Conservation (phyloP, 192 early-diverging fungal genomes). For the Umbelopsis sp. region DNA sequence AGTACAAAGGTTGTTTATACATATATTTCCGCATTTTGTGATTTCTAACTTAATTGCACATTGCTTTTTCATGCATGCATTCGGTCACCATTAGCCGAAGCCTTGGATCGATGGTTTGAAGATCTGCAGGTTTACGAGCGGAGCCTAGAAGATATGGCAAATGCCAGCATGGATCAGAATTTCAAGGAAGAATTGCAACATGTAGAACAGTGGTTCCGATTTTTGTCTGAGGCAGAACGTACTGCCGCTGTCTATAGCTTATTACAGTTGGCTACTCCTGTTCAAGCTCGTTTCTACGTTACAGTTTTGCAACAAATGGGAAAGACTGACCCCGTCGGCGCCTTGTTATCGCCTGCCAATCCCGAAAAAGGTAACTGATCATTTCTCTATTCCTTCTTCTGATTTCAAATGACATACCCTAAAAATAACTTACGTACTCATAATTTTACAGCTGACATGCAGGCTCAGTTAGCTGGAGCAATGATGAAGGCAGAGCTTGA, state of each 20-base stretch:
- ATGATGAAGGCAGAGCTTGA: slow-evolving; percentile 62
- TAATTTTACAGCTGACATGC: slow-evolving; percentile 31
- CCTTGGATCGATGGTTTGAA: slow-evolving; percentile 89
- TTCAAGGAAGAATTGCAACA: slow-evolving; percentile 91
- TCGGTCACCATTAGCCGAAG: slow-evolving; percentile 43
- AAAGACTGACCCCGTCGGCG: slow-evolving; percentile 74
- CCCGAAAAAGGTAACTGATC: slow-evolving; percentile 50
- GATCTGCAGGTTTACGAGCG: slow-evolving; percentile 91
- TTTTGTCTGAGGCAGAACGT: slow-evolving; percentile 87
- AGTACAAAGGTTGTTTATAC: neutral
- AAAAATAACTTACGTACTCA: neutral
- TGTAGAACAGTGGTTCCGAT: slow-evolving; percentile 96
- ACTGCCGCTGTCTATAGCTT: slow-evolving; percentile 91
- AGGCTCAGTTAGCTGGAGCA: slow-evolving; percentile 50
- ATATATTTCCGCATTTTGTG: neutral
- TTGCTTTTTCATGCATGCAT: neutral
- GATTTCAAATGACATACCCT: neutral
- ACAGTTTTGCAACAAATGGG: slow-evolving; percentile 93
- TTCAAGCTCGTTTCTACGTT: slow-evolving; percentile 95
- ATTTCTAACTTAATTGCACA: neutral
- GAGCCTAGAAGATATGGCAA: slow-evolving; percentile 93
- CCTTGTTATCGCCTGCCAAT: slow-evolving; percentile 54
- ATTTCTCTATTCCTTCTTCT: neutral
- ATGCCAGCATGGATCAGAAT: slow-evolving; percentile 74
- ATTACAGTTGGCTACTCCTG: slow-evolving; percentile 84